phyloP scores from a whole-genome alignment of 768 basidiomycete genomes.

The Hebeloma cylindrosporum region DNA sequence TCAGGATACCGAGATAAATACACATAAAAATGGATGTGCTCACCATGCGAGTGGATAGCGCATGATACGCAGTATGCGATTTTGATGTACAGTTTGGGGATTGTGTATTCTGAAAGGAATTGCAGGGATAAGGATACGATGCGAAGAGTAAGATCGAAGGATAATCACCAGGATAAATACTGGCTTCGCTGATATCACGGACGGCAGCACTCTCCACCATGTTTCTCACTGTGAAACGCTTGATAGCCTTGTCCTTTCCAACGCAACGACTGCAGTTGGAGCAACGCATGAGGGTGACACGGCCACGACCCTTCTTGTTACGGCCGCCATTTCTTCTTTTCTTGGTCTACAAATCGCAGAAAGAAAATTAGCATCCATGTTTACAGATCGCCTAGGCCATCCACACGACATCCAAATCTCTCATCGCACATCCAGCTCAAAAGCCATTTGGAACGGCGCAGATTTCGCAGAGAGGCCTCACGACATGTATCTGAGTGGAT shows the following conservation, averaged over 20 bases:
- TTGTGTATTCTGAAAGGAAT: constrained; percentile 73
- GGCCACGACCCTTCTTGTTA: constrained; percentile 99
- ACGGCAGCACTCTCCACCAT: constrained; percentile 99
- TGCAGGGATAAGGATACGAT: constrained; percentile 3
- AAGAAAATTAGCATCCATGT: constrained; percentile 19
- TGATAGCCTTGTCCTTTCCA: constrained; percentile 99
- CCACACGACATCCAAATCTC: constrained; percentile 35
- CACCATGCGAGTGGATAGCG: constrained; percentile 98
- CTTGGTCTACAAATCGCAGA: constrained; percentile 68
- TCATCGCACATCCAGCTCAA: constrained; percentile 37
- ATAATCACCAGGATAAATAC: constrained; percentile 81
- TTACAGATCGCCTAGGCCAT: neutral
- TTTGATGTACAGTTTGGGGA: constrained; percentile 98
- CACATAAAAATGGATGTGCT: constrained; percentile 30
- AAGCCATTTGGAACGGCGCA: constrained; percentile 20
- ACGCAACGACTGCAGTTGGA: constrained; percentile 99
- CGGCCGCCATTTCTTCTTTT: constrained; percentile 99
- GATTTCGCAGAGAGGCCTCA: constrained; percentile 21
- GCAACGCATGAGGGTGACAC: constrained; percentile 93
- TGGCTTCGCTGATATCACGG: constrained; percentile 94
- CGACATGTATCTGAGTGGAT: constrained; percentile 2
- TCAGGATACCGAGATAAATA: neutral
- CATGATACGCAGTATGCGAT: constrained; percentile 98
- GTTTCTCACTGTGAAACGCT: constrained; percentile 98
- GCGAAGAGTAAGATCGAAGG: neutral